Base-by-base conservation (phyloP, 225 moss, liverwort and hornwort species). In the Polytrichum commune region DNA sequence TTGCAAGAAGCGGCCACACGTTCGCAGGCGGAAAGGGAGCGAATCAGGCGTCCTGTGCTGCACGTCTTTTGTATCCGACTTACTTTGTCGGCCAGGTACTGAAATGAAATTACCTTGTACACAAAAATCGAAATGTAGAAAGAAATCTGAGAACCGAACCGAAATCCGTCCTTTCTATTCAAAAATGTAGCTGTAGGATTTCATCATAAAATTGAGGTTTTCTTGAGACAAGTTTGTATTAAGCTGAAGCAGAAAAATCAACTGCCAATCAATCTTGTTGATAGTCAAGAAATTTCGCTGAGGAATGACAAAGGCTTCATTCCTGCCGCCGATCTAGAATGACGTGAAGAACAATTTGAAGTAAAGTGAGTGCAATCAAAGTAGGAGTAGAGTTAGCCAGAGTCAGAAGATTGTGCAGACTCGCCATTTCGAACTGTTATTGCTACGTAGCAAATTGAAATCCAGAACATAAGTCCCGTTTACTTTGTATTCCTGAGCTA, bases 11-110 rank as follows among this genome's bases (percentile, higher is more conserved):
- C 29, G 76, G 76, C 32, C 83, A 79, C 63, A 83, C 76, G 0
- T 79, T 79, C 76, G 73, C 83, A 1, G 83, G 79, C 1, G 79
- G 83, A 4, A 79, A 83, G 64, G 83, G 83, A 55, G 79, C 83
- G 26, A 79, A 79, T 74, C 83, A 83, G 70, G 71, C 83, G 33
- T 79, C 80, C 64, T 79, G 83, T 75, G 83, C 76, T 35, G 73
- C 79, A 69, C 83, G 79, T 67, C 79, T 77, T 24, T 76, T 71
- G 5, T 83, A 83, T 74, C 83, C 83, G 25, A 83, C 79, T 25
- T 83, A 79, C 66, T 70, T 83, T 18, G 73, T 76, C 16, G 76
- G 73, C 29, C 76, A 83, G 79, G 79, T 83, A 76, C 23, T 23
- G 5, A 46, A 35, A 46, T 46, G 16, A 4, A 13, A 13, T 13